Evolutionary conservation across 1,284 basidiomycete species (phyloP), one percentile per base, ranked within the genome.

Genomic region (Leccinum fuscescens): DNA sequence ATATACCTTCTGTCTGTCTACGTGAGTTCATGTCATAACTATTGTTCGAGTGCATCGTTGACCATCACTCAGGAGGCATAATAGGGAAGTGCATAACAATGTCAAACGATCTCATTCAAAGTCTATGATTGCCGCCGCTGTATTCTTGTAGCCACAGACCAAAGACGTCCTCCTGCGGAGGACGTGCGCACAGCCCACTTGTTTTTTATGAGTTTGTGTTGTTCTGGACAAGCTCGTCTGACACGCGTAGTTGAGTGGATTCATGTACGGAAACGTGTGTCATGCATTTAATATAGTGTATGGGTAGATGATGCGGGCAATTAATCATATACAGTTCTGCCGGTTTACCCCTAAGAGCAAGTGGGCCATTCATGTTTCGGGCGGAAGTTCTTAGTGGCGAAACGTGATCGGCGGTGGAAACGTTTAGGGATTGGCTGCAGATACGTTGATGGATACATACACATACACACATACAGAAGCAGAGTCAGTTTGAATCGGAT

Each of bases 41-140:
- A 27, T 27, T 27, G 24, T 27, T 27, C 24, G 24, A 27, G 24
- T 27, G 24, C 24, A 27, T 27, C 24, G 24, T 27, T 27, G 24
- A 27, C 24, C 24, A 27, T 69, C 68, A 0, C 55, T 68, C 1
- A 60, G 2, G 9, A 60, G 68, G 37, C 68, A 69, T 24, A 11
- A 62, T 0, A 62, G 27, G 6, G 68, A 69, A 15, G 69, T 69
- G 0, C 68, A 69, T 3, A 6, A 67, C 0, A 58, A 37, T 9
- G 58, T 69, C 12, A 69, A 62, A 60, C 58, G 68, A 14, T 52
- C 66, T 7, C 55, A 57, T n/a, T 2, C 52, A 1, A 64, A 59
- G 27, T n/a, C 55, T n/a, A 31, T n/a, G 15, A 33, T 42, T 22
- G 20, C 48, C 3, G 17, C 33, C 51, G 48, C 11, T 12, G 27